Evolutionary conservation across 2,329 filamentous ascomycete genomes (phyloP).

Genomic region (Clonostachys chloroleuca): DNA sequence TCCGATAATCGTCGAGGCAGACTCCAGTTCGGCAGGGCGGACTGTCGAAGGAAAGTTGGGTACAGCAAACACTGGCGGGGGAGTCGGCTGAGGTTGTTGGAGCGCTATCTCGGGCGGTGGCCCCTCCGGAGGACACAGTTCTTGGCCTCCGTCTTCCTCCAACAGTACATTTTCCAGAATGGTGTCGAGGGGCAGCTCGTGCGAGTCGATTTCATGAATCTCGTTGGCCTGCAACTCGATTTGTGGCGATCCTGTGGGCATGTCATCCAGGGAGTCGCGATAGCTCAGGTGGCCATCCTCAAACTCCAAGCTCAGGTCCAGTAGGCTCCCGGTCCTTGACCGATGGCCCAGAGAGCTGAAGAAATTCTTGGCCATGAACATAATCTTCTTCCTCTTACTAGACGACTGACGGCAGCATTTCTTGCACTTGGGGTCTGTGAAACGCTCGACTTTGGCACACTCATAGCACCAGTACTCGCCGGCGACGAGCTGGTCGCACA

Average conservation of each 20-base stretch:
- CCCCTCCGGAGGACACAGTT: neutral
- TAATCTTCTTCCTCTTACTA: conserved; percentile 45
- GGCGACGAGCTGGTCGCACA: conserved; percentile 38
- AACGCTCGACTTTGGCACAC: conserved; percentile 45
- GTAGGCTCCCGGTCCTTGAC: conserved; percentile 23
- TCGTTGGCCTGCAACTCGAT: conserved; percentile 43
- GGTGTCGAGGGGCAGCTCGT: conserved; percentile 22
- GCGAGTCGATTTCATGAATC: conserved; percentile 49
- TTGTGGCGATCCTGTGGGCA: conserved; percentile 6
- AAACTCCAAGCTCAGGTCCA: conserved; percentile 13
- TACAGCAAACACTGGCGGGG: conserved; percentile 7
- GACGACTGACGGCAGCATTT: conserved; percentile 43
- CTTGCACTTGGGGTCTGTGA: conserved; percentile 44
- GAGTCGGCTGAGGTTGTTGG: conserved; percentile 11
- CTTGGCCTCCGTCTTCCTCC: conserved; percentile 6
- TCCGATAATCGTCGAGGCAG: conserved; percentile 2
- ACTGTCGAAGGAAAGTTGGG: neutral
- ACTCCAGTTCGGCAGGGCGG: conserved; percentile 15
- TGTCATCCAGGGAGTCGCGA: conserved; percentile 1
- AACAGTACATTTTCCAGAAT: conserved; percentile 12
- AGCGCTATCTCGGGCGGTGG: conserved; percentile 3
- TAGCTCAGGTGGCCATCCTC: conserved; percentile 40
- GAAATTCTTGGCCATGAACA: conserved; percentile 48
- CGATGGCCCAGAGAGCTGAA: conserved; percentile 48
- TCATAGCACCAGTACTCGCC: conserved; percentile 55